phyloP scores from a whole-genome alignment of 768 basidiomycete species.

The Mycena galopus region DNA sequence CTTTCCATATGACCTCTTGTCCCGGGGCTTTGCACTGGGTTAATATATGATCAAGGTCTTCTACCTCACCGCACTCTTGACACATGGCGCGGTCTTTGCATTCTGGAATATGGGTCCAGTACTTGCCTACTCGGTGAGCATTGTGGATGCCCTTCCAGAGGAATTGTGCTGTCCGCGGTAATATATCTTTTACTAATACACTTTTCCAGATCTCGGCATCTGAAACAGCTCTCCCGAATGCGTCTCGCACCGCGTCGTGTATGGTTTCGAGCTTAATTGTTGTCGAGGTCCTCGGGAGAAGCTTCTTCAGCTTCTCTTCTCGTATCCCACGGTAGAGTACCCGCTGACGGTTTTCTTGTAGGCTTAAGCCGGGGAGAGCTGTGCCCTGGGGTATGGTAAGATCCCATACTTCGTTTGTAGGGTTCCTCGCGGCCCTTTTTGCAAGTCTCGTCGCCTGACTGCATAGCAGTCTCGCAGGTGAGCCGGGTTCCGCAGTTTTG shows the following conservation, averaged over 20 bases:
- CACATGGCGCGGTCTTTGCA: no score
- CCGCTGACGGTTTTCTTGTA: neutral
- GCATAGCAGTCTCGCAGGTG: neutral
- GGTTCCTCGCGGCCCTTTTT: neutral
- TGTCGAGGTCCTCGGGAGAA: neutral
- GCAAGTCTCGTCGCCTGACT: neutral
- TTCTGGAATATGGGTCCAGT: no score
- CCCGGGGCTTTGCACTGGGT: no score
- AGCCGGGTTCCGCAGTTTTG: neutral
- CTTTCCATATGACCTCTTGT: no score
- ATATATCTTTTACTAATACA: no score
- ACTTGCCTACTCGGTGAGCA: no score
- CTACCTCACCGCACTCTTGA: no score
- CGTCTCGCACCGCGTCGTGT: no score
- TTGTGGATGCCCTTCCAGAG: no score
- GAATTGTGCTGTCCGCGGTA: no score
- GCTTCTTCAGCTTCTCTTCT: neutral
- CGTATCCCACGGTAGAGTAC: slow-evolving; percentile 7
- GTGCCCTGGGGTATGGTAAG: neutral
- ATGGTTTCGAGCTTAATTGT: neutral
- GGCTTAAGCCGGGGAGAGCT: neutral
- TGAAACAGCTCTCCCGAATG: neutral
- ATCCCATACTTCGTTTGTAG: neutral
- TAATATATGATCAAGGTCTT: no score
- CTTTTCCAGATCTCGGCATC: neutral